A percentile compares a stretch with the other conserved stretches of the same genome.
phyloP scores from a whole-genome alignment of 768 basidiomycete genomes.

The Psilocybe azurescens region DNA sequence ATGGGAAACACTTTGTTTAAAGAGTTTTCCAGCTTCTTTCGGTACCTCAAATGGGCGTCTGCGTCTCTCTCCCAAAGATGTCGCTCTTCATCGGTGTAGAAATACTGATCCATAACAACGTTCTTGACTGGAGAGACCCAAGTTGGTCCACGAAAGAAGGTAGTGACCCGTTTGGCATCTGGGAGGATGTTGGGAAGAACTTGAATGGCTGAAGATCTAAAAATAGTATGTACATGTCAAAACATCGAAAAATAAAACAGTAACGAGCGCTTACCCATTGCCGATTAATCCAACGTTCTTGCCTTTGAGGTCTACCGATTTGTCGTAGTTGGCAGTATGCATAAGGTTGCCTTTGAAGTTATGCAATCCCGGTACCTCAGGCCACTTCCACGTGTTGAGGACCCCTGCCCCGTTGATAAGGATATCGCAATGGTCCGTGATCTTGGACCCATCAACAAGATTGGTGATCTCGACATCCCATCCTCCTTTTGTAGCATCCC shows the following conservation, averaged over 20 bases:
- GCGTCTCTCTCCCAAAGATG: conserved; percentile 41
- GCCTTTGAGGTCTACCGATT: conserved; percentile 20
- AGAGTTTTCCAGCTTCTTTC: conserved; percentile 41
- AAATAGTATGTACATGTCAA: background rate
- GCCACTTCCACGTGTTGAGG: conserved; percentile 46
- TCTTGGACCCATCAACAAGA: conserved; percentile 16
- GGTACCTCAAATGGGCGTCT: conserved; percentile 43
- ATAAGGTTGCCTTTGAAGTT: conserved; percentile 23
- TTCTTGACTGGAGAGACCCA: conserved; percentile 35
- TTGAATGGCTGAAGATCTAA: conserved; percentile 38
- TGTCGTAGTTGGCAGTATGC: conserved; percentile 27
- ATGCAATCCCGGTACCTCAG: conserved; percentile 26
- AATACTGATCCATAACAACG: conserved; percentile 23
- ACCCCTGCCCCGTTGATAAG: conserved; percentile 39
- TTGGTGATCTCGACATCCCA: conserved; percentile 36
- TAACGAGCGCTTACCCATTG: conserved; percentile 23
- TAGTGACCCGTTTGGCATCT: conserved; percentile 38
- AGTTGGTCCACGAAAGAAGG: conserved; percentile 36
- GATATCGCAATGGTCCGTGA: conserved; percentile 33
- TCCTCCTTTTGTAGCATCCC: conserved; percentile 28
- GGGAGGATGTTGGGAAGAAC: conserved; percentile 37
- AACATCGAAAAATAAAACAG: conserved; percentile 19
- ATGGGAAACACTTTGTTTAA: conserved; percentile 39
- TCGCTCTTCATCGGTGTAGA: conserved; percentile 45
- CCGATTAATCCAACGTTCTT: conserved; percentile 24